A percentile compares a stretch with the other conserved stretches of the same genome.
phyloP scores from a whole-genome alignment of 2,329 filamentous ascomycete species.

The Colletotrichum endophyticum region DNA sequence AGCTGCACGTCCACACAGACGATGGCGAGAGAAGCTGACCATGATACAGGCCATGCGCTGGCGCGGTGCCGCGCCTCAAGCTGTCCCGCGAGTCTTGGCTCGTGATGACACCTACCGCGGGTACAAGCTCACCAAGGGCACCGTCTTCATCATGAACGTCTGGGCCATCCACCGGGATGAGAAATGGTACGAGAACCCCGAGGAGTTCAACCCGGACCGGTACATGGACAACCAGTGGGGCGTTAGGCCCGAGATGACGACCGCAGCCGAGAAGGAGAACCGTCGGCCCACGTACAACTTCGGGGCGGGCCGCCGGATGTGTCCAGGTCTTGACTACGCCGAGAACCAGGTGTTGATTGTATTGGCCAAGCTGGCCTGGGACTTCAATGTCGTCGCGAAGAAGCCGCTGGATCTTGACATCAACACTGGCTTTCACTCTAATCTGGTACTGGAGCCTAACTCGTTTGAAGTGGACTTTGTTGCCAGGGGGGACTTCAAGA shows the following conservation, averaged over 20 bases:
- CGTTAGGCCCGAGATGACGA: conserved; percentile 2
- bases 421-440: conserved; percentile 27
- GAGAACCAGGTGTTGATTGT: conserved; percentile 46
- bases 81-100: conserved; percentile 49
- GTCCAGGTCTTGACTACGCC: conserved; percentile 53
- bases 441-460: conserved; percentile 22
- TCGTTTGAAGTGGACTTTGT: conserved; percentile 23
- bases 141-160: conserved; percentile 41
- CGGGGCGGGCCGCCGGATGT: conserved; percentile 52
- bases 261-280: conserved; percentile 1
- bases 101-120: conserved; percentile 54
- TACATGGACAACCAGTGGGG: conserved; percentile 24
- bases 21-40: neutral
- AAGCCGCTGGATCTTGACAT: conserved; percentile 27
- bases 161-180: conserved; percentile 34
- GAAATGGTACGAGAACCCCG: conserved; percentile 25
- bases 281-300: conserved; percentile 43
- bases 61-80: conserved; percentile 47
- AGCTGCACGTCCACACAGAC: neutral
- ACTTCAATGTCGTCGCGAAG: conserved; percentile 39
- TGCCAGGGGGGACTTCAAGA: conserved; percentile 22
- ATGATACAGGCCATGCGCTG: conserved; percentile 31
- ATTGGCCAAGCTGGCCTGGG: conserved; percentile 52
- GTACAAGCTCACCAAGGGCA: conserved; percentile 52
- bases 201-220: conserved; percentile 30